Conservation (phyloP, 2,329 filamentous ascomycete species). For the Endoconidiophora polonica region DNA sequence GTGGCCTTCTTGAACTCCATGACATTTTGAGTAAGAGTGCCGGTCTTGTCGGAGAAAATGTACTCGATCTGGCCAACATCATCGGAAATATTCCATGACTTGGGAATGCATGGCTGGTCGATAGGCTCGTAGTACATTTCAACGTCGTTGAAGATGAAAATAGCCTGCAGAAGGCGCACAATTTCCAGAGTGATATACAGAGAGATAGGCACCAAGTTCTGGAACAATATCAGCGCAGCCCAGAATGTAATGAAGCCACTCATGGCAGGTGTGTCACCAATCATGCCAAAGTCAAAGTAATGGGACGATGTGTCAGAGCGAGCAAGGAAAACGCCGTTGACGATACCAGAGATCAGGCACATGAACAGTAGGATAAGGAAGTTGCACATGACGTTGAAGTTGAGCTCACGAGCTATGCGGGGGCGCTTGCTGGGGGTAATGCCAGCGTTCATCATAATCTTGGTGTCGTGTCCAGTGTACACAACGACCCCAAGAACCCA, state of each 20-base stretch:
- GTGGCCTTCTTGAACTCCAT: slow-evolving; percentile 99
- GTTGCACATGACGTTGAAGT: slow-evolving; percentile 96
- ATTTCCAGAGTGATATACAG: slow-evolving; percentile 96
- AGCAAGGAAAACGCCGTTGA: slow-evolving; percentile 70
- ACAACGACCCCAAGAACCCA: slow-evolving; percentile 92
- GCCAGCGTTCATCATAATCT: slow-evolving; percentile 98
- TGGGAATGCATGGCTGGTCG: slow-evolving; percentile 89
- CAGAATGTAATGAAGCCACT: slow-evolving; percentile 95
- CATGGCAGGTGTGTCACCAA: slow-evolving; percentile 55
- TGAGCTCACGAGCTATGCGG: slow-evolving; percentile 79
- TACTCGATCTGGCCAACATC: slow-evolving; percentile 97
- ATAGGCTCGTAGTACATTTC: slow-evolving; percentile 95
- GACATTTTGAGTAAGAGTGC: slow-evolving; percentile 91
- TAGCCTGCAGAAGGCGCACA: slow-evolving; percentile 76
- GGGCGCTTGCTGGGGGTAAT: slow-evolving; percentile 89
- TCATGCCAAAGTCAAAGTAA: slow-evolving; percentile 75
- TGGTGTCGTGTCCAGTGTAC: slow-evolving; percentile 80
- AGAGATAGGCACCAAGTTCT: slow-evolving; percentile 97
- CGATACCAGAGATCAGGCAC: slow-evolving; percentile 71
- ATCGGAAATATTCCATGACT: slow-evolving; percentile 98
- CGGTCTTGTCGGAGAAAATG: slow-evolving; percentile 97
- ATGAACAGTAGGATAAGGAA: slow-evolving; percentile 79
- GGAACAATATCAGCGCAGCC: slow-evolving; percentile 85
- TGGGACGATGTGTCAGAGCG: slow-evolving; percentile 55
- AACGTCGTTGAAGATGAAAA: slow-evolving; percentile 94